Evolutionary conservation across 2,329 filamentous ascomycete species (phyloP), one percentile per base, ranked within the genome.

Genomic region (Nigrospora osmanthi): DNA sequence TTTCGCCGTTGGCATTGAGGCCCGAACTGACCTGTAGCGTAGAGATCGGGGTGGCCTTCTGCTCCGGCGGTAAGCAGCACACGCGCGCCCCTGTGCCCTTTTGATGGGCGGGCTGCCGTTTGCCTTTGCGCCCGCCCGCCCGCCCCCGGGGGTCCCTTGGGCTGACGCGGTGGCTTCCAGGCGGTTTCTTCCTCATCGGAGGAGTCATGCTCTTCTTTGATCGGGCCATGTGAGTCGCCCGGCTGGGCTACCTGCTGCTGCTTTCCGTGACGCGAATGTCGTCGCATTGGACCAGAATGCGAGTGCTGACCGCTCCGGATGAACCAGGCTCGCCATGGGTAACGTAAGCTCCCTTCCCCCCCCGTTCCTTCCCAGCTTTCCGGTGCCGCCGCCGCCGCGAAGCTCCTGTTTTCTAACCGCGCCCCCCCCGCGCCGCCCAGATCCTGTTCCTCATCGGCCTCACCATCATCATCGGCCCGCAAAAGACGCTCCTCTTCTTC

Each of bases 41-140:
- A 97, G 93, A 98, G 69, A 86, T 97, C 60, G 93, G 93, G 57
- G 90, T 96, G 51, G 88, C 90, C 64, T 98, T 98, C 75, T 97
- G 93, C 78, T 93, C 89, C 61, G 91, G 89, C 61, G 91, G 90
- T 95, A 84, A 56, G 87, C 85, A 66, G 56, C 19, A 16, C 6
- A 13, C 11, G 34, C 3, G 19, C 15, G 11, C 7, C 23, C 23
- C 23, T 2, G 6, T 10, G 23, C 23, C 7, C 23, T 28, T 28
- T 28, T 6, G 23, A 28, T 30, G 41, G 12, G 19, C 23, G 40
- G 35, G 46, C 46, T 50, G 44, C 50, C 46, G 28, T 31, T 31
- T 23, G 31, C 13, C 38, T 40, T 11, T 16, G 28, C 19, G 4
- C 19, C 19, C 23, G n/a, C n/a, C n/a, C n/a, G n/a, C n/a, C n/a